Conservation (phyloP, 192 early-diverging fungal genomes). For the Coemansia umbellata region DNA sequence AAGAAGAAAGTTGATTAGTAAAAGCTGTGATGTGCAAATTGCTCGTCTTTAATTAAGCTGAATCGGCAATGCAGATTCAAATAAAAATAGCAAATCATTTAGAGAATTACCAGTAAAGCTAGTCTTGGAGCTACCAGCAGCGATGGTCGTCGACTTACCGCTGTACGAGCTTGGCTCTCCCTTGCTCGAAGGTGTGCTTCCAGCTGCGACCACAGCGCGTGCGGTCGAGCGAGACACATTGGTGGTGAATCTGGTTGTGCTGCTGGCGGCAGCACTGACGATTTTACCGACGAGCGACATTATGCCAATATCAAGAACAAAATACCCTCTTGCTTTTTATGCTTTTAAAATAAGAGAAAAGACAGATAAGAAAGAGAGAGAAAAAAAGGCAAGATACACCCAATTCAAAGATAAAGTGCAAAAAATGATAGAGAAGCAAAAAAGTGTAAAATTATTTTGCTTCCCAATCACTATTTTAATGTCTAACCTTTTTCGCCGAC, state of each 20-base stretch:
- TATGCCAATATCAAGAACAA: background rate
- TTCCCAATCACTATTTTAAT: too few relatives aligned
- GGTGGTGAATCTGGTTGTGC: slow-evolving; percentile 48
- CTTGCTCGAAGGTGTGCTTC: slow-evolving; percentile 16
- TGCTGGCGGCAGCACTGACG: slow-evolving; percentile 33
- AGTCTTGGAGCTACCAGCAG: slow-evolving; percentile 29
- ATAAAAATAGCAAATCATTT: background rate
- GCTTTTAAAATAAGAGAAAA: background rate
- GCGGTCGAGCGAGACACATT: slow-evolving; percentile 33
- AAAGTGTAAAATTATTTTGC: too few relatives aligned
- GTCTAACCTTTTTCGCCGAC: too few relatives aligned
- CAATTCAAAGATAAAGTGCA: background rate
- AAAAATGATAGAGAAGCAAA: background rate
- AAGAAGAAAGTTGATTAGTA: too few relatives aligned
- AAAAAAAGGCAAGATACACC: background rate
- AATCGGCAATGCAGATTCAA: background rate
- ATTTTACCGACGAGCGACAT: slow-evolving; percentile 44
- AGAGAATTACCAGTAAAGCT: slow-evolving; percentile 38
- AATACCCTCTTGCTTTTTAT: background rate
- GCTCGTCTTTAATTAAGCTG: too few relatives aligned
- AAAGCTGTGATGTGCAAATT: too few relatives aligned
- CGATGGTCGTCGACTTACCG: slow-evolving; percentile 28
- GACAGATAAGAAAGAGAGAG: background rate
- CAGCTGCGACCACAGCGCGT: slow-evolving; percentile 21
- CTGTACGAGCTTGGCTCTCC: slow-evolving; percentile 22